Evolutionary conservation across 1,284 basidiomycete genomes (phyloP), one percentile per base, ranked within the genome.

Genomic region (Microbotryum silenes-acaulis): DNA sequence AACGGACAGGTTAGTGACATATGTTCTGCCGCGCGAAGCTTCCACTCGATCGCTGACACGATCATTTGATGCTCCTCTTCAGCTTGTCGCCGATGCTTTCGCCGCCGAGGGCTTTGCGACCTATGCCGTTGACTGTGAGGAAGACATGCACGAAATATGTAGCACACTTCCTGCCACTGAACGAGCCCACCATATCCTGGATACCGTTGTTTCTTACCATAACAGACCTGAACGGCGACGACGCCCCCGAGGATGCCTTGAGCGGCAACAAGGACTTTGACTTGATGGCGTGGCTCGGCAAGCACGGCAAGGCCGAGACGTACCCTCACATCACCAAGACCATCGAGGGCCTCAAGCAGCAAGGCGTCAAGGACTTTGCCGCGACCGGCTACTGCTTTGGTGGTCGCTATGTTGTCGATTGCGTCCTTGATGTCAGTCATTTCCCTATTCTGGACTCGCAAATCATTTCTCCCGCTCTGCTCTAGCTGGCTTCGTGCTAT

Each of bases 361-460:
- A 80, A 59, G 86, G 86, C 1, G 77, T 87, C 37, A 82, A 78
- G 5, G 71, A 73, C 23, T 80, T 86, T 62, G 84, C 78, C 18
- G 84, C 83, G 1, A 82, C 80, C 1, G 85, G 85, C 0, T 88
- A 83, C 76, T 88, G 87, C 77, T 85, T 83, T 63, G 86, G 87
- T 42, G 37, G 14, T 42, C 37, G 37, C 12, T 42, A 6, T 12
- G 37, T 42, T 16, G 37, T 42, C 37, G 12, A 42, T 42, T 12
- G 14, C 37, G 37, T 42, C 16, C 37, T 42, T 6, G 37, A 42
- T 42, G 37, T 42, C 16, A 42, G 37, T 42, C 14, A 18, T 42
- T 42, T 18, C 16, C 16, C 37, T 42, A 42, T 18, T 42, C 16
- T 6, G 16, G 31, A 31, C 31, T 10, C 31, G 9, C 1, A 31